Evolutionary conservation across 2,329 filamentous ascomycete genomes (phyloP), one percentile per base, ranked within the genome.

Genomic region (Pyricularia pennisetigena): DNA sequence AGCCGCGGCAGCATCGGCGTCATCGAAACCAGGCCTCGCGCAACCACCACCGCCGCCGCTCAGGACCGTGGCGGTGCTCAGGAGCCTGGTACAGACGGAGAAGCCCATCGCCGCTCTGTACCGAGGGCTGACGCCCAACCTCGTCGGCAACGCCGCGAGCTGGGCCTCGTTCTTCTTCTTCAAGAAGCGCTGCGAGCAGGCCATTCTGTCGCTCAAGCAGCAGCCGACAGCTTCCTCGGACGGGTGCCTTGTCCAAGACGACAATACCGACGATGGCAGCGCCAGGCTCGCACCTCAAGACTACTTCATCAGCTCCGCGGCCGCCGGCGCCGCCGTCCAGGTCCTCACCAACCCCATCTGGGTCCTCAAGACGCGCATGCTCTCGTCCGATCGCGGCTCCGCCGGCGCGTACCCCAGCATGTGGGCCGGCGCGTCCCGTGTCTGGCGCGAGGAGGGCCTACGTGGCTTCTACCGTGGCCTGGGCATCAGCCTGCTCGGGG

Each of bases 331-430:
- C 23, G 78, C 92, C 59, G 97, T 93, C 1, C 90, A 94, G 62
- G 80, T 92, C 32, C 83, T 94, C 72, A 98, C 95, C 32, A 98
- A 98, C 76, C 95, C 95, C 2, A 89, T 99, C 73, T 99, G 95
- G 95, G 95, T 99, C 2, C 88, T 99, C 77, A 98, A 98, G 82
- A 98, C 94, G 9, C 90, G 95, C 71, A 98, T 99, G 93, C 83
- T 98, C 28, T 93, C 93, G 32, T 94, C 92, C 4, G 92, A 95
- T 72, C 86, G 87, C 66, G 83, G 86, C 68, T 84, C 88, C 6
- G 86, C 84, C 1, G 93, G 93, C 16, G 95, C 94, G 1, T 99
- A 99, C 78, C 84, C 86, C 20, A 90, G 87, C 71, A 92, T 97
- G 82, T 80, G 83, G 71, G 84, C 88, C 65, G 95, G 95, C 30